Evolutionary conservation across 257 asterid species (phyloP), one percentile per base, ranked within the genome.

Genomic region (Solanum etuberosum): DNA sequence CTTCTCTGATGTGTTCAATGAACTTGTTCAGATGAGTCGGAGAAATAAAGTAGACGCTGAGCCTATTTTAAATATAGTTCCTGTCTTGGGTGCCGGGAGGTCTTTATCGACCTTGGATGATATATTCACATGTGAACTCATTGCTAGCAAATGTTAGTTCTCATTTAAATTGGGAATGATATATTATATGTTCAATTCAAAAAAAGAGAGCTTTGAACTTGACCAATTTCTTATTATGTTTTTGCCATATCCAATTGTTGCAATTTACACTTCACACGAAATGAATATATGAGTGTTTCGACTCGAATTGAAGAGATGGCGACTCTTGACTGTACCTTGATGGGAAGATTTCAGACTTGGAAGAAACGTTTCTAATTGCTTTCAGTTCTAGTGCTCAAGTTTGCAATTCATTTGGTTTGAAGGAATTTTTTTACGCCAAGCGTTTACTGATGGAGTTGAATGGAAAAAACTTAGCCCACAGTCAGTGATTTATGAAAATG

Each of bases 11-110:
- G 93, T 92, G 46, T 94, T 94, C 86, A 48, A 86, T 54, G 98
- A 93, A 84, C 93, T 94, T 37, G 90, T 90, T 61, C 90, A 90
- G 86, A 86, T 90, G 86, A 92, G 95, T 89, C 61, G 63, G 27
- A 86, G 93, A 88, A 72, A 88, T 20, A 91, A 85, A 7, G 78
- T 46, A 8, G 85, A 86, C 82, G 87, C 83, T 35, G 91, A 83
- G 82, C 94, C 94, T 9, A 48, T 92, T 3, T 95, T 95, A 90
- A 94, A 91, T 92, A 88, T 97, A 54, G 92, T 97, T 86, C 98
- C 98, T 6, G 96, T 94, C 73, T 85, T 94, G 90, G 97, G 96
- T 63, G 92, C 96, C 48, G 99, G 99, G 85, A 89, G 84, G 71
- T 93, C 93, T 12, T 94, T 96, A 2, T 83, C 82, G 20, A 73